Evolutionary conservation across 1,284 basidiomycete species (phyloP), one percentile per base, ranked within the genome.

Genomic region (Trichosporon coremiiforme): DNA sequence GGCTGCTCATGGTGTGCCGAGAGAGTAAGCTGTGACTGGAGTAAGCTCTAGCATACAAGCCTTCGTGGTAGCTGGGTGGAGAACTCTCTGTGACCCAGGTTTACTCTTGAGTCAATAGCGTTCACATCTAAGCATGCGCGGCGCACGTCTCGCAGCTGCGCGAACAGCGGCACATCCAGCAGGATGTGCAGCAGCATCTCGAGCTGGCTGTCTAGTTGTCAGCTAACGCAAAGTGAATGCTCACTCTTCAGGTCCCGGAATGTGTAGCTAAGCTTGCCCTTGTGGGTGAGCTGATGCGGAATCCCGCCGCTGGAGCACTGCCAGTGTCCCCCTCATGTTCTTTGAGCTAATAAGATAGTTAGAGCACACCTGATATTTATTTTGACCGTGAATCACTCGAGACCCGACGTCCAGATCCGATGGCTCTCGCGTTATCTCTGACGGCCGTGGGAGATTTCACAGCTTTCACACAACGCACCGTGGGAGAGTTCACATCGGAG

Each of bases 11-110:
- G 72, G 66, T 41, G 72, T 53, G 20, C 76, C 76, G 17, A 75
- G 68, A 1, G 76, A 74, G 10, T 66, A 64, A 6, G 71, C n/a
- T 2, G 75, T 75, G 53, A 77, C 77, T 50, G 17, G 8, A 55
- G 31, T 60, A 4, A 60, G 57, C 57, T 53, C 17, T 9, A 5
- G 15, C 12, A 8, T n/a, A 2, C 45, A 47, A 2, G 45, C n/a
- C 33, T 8, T 33, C 8, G 33, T n/a, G 33, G 33, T 47, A 5
- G 45, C 53, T 29, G 4, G n/a, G 12, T 6, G 22, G 29, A 31
- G 7, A 0, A 60, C 57, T 33, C 9, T 35, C 57, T 60, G 17
- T 60, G 57, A 12, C 57, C 29, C 13, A 60, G 12, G 17, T 60
- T 60, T 5, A 60, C 57, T 9, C 57, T 5, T 10, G 20, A 22